These are phyloP conservation scores for Nothophoma quercina DNA, from an alignment of 2,329 filamentous ascomycete genomes.

Conservation along the genomic window DNA sequence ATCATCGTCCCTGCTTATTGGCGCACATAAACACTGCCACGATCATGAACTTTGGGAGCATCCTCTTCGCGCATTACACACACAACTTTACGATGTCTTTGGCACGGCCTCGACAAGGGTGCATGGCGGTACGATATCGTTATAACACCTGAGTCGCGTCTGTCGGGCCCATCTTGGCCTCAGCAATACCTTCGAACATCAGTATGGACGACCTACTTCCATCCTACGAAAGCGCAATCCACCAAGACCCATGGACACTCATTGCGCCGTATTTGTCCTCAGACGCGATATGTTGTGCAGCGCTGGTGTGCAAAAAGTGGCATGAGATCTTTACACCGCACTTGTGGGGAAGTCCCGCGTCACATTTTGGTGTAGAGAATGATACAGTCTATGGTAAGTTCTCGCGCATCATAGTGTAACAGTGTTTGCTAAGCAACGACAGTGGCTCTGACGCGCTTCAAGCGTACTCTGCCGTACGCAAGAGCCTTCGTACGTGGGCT, in stretches of 20 bases:
- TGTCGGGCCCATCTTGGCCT: too few relatives aligned
- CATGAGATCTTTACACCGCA: slow-evolving; percentile 65
- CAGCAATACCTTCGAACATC: background rate
- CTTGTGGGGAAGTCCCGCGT: slow-evolving; percentile 69
- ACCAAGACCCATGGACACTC: slow-evolving; percentile 63
- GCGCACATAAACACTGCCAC: slow-evolving; percentile 14
- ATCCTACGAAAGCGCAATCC: slow-evolving; percentile 65
- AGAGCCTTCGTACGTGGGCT: slow-evolving; percentile 61
- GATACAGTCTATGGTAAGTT: slow-evolving; percentile 64
- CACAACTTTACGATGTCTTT: background rate
- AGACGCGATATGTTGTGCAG: slow-evolving; percentile 62
- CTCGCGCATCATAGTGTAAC: too few relatives aligned
- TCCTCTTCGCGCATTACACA: background rate
- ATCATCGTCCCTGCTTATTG: slow-evolving; percentile 16
- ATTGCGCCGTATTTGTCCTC: slow-evolving; percentile 65
- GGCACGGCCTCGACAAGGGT: background rate
- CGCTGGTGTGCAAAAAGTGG: slow-evolving; percentile 65
- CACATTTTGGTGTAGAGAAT: slow-evolving; percentile 67
- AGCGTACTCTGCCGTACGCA: slow-evolving; percentile 62
- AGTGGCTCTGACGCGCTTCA: slow-evolving; percentile 68
- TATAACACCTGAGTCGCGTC: background rate
- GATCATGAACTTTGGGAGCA: slow-evolving; percentile 1
- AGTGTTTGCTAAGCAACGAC: slow-evolving; percentile 12
- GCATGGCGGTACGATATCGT: background rate
- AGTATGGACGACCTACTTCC: slow-evolving; percentile 65